A percentile compares a stretch with the other conserved stretches of the same genome.
Evolutionary conservation across 2,329 filamentous ascomycete genomes (phyloP).

Genomic region (Aureobasidium zeae): DNA sequence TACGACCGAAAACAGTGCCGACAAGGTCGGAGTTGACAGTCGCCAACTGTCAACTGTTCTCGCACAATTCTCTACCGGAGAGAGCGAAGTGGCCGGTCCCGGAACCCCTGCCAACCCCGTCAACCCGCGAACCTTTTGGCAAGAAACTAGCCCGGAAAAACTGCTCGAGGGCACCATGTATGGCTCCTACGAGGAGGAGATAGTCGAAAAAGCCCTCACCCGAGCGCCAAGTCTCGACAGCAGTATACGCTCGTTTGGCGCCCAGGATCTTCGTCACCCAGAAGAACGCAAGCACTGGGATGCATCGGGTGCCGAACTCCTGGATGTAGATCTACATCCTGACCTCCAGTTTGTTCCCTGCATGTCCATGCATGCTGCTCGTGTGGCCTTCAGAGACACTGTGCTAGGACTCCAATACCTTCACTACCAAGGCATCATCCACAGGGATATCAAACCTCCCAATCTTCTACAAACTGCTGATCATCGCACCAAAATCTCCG

Average conservation of each 20-base stretch:
- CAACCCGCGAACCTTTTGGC: conserved; percentile 3
- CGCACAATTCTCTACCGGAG: conserved; percentile 1
- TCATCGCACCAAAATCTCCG: conserved; percentile 89
- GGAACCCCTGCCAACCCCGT: conserved; percentile 15
- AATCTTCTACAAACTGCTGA: conserved; percentile 82
- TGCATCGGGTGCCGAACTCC: conserved; percentile 31
- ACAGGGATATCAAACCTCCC: conserved; percentile 52
- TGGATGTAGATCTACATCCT: conserved; percentile 63
- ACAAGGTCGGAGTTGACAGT: conserved; percentile 8
- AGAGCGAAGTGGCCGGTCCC: conserved; percentile 14
- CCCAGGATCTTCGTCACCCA: conserved; percentile 33
- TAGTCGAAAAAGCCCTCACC: conserved; percentile 23
- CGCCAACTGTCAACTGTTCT: conserved; percentile 8
- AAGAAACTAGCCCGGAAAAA: conserved; percentile 4
- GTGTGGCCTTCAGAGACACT: conserved; percentile 82
- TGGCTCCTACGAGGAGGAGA: conserved; percentile 51
- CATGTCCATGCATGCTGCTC: conserved; percentile 75
- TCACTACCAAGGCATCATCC: conserved; percentile 61
- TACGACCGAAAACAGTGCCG: conserved; percentile 19
- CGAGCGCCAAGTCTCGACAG: conserved; percentile 74
- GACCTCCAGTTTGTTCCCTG: conserved; percentile 91
- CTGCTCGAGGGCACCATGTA: conserved; percentile 67
- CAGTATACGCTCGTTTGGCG: conserved; percentile 38
- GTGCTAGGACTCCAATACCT: conserved; percentile 89
- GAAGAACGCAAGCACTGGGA: conserved; percentile 38